A percentile compares a stretch with the other conserved stretches of the same genome.
These are phyloP conservation scores for Lipomyces spencermartinsiae DNA, from an alignment of 805 yeast species.

Conservation along the genomic window DNA sequence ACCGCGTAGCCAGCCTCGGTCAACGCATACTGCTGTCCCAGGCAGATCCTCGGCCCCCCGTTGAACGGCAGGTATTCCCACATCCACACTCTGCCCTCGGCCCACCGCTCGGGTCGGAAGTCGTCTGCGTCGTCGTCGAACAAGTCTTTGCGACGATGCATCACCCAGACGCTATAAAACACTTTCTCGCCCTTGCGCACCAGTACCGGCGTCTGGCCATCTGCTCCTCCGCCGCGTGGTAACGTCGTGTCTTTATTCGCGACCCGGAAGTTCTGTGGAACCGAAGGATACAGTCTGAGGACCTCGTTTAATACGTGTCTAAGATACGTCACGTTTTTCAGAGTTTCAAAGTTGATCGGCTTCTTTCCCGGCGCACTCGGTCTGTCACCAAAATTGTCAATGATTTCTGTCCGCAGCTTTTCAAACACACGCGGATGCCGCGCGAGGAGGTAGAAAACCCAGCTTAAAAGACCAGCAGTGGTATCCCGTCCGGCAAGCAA, in stretches of 20 bases:
- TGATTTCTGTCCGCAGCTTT: slow-evolving; percentile 50
- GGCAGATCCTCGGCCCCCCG: slow-evolving; percentile 63
- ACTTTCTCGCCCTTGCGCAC: slow-evolving; percentile 54
- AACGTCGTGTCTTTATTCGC: slow-evolving; percentile 55
- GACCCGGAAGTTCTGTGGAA: slow-evolving; percentile 56
- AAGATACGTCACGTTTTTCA: slow-evolving; percentile 56
- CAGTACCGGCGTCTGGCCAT: slow-evolving; percentile 49
- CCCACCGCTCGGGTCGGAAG: slow-evolving; percentile 60
- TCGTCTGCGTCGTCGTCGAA: slow-evolving; percentile 55
- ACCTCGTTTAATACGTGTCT: slow-evolving; percentile 56
- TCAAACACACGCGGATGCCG: slow-evolving; percentile 45
- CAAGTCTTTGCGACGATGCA: slow-evolving; percentile 51
- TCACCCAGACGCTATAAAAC: slow-evolving; percentile 50
- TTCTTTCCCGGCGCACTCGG: slow-evolving; percentile 29
- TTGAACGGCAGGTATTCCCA: slow-evolving; percentile 62
- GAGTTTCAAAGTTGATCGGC: slow-evolving; percentile 51
- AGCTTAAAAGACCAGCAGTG: slow-evolving; percentile 57
- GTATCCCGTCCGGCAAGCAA: slow-evolving; percentile 62
- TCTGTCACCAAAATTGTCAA: slow-evolving; percentile 48
- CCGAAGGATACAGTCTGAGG: slow-evolving; percentile 58
- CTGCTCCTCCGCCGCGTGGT: slow-evolving; percentile 60
- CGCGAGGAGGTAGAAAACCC: slow-evolving; percentile 53
- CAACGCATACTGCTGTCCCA: slow-evolving; percentile 63
- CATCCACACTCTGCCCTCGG: slow-evolving; percentile 46
- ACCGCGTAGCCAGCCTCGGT: slow-evolving; percentile 57